Percentiles rank a stretch among this genome's conserved stretches.
Conservation (phyloP, 352 stramenopile genomes). For the Globisporangium uncinulatum region DNA sequence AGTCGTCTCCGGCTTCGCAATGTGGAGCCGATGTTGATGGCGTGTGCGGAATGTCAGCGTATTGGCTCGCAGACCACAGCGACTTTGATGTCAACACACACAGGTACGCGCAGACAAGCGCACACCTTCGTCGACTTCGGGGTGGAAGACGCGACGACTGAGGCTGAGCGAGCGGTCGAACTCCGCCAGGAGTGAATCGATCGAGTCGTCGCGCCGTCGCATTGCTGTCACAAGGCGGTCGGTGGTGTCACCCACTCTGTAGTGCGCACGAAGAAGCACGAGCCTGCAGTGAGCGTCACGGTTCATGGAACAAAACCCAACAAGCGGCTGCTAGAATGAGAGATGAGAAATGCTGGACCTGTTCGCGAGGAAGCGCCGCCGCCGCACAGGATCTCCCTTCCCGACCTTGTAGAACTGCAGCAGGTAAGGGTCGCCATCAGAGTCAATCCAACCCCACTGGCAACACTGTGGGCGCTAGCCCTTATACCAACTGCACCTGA, state of each 20-base stretch:
- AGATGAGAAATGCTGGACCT: conserved; percentile 21
- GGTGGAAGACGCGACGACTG: conserved; percentile 65
- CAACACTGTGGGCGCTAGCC: no score
- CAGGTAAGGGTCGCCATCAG: background rate
- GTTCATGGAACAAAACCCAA: background rate
- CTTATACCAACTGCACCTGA: conserved; percentile 13
- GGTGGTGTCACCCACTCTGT: conserved; percentile 50
- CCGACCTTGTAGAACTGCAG: conserved; percentile 62
- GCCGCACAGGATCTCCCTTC: conserved; percentile 42
- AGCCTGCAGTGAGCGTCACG: background rate
- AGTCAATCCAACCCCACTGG: background rate
- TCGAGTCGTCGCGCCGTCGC: conserved; percentile 61
- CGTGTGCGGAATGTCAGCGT: background rate
- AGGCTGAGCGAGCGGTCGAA: conserved; percentile 64
- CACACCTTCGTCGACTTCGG: conserved; percentile 32
- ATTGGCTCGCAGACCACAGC: background rate
- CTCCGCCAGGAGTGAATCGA: conserved; percentile 73
- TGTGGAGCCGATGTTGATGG: background rate
- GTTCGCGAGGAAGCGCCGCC: conserved; percentile 58
- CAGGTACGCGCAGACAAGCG: background rate
- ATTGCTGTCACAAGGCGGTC: conserved; percentile 57
- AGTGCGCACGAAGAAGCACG: background rate
- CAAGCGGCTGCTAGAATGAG: background rate
- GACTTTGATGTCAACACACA: background rate
- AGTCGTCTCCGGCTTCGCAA: conserved; percentile 24